These are phyloP conservation scores for Crepidotus variabilis DNA, from an alignment of 768 basidiomycete genomes.

Conservation along the genomic window DNA sequence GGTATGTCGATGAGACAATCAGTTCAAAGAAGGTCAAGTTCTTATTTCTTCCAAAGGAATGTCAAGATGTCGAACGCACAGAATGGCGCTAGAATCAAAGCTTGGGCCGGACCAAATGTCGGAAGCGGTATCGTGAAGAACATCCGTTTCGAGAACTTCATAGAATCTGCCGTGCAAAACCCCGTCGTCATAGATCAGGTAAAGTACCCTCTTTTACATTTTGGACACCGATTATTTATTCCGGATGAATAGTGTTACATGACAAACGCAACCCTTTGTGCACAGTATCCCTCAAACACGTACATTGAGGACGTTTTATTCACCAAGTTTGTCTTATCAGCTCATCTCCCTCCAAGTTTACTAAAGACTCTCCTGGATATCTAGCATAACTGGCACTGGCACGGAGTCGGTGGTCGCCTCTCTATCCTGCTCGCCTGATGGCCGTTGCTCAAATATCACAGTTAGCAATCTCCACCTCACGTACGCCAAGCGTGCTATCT, in stretches of 20 bases:
- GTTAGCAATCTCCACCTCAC: constrained; percentile 41
- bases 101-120: constrained; percentile 58
- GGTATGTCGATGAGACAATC: constrained; percentile 25
- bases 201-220: not conserved
- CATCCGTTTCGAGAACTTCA: constrained; percentile 49
- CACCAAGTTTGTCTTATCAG: constrained; percentile 33
- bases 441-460: constrained; percentile 45
- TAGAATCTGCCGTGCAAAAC: constrained; percentile 51
- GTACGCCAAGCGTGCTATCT: constrained; percentile 25
- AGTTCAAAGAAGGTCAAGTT: not conserved
- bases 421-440: constrained; percentile 53
- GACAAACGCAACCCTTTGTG: constrained; percentile 41
- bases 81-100: constrained; percentile 68
- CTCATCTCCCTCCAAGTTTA: not conserved
- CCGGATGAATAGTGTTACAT: constrained; percentile 39
- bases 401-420: constrained; percentile 50
- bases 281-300: constrained; percentile 52
- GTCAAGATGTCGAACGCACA: constrained; percentile 58
- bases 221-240: not conserved
- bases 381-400: constrained; percentile 54
- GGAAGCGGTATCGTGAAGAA: constrained; percentile 58
- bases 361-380: constrained; percentile 3
- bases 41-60: constrained; percentile 30
- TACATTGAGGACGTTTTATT: constrained; percentile 57
- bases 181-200: constrained; percentile 60